phyloP scores from a whole-genome alignment of 2,329 filamentous ascomycete genomes.

The Pseudogymnoascus sp. region DNA sequence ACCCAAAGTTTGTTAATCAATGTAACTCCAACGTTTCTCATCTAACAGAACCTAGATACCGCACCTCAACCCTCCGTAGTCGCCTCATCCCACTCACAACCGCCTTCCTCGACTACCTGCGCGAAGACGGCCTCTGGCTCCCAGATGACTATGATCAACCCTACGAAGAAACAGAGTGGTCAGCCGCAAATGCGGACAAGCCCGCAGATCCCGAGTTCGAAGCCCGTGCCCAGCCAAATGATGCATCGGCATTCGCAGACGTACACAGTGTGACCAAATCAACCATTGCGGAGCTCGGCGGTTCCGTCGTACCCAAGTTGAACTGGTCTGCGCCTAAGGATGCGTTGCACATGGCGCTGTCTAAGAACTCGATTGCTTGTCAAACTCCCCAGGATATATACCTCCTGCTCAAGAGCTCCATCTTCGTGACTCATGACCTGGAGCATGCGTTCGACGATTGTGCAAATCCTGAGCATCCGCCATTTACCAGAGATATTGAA shows the following conservation, averaged over 20 bases:
- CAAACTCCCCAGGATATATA: constrained; percentile 85
- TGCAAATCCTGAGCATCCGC: constrained; percentile 32
- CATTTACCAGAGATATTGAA: constrained; percentile 25
- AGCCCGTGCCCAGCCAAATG: constrained; percentile 2
- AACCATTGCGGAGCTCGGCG: constrained; percentile 73
- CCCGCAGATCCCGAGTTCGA: constrained; percentile 22
- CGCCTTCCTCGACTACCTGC: constrained; percentile 77
- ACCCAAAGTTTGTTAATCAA: constrained; percentile 52
- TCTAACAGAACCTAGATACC: constrained; percentile 49
- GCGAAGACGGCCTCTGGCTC: constrained; percentile 85
- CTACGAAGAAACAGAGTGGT: constrained; percentile 19
- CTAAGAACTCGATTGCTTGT: constrained; percentile 88
- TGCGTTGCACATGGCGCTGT: constrained; percentile 78
- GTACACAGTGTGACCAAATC: constrained; percentile 70
- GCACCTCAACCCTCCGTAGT: constrained; percentile 74
- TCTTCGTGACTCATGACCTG: constrained; percentile 89
- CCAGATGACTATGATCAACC: constrained; percentile 47
- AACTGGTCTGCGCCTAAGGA: constrained; percentile 98
- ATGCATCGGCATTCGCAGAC: constrained; percentile 46
- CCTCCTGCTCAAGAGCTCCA: constrained; percentile 85
- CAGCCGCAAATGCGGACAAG: constrained; percentile 43
- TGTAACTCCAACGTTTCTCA: neutral
- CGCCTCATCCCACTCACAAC: constrained; percentile 70
- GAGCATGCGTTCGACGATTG: constrained; percentile 86
- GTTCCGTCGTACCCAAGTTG: constrained; percentile 81